Percentiles rank a stretch among this genome's conserved stretches.
Conservation (phyloP, 352 stramenopile species). For the Phytophthora sp. region DNA sequence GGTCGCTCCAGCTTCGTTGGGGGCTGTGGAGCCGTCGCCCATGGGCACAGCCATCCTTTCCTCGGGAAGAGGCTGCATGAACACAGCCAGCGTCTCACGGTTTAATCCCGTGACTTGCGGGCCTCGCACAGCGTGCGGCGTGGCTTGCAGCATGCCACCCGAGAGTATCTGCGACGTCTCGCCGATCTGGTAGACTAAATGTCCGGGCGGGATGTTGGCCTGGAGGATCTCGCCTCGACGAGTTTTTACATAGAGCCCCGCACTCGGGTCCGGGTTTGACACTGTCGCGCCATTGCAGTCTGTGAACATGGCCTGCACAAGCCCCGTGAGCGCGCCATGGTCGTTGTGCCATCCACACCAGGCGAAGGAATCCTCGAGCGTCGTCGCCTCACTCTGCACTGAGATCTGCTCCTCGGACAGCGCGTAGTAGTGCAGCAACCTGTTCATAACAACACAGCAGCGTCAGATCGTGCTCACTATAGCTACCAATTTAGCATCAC, state of each 20-base stretch:
- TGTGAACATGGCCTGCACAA: conserved; percentile 93
- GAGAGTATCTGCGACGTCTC: conserved; percentile 96
- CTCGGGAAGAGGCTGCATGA: conserved; percentile 94
- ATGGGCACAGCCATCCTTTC: conserved; percentile 83
- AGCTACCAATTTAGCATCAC: not conserved
- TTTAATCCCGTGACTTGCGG: conserved; percentile 78
- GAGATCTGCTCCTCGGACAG: conserved; percentile 70
- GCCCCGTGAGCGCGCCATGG: conserved; percentile 94
- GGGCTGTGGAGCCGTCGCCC: conserved; percentile 33
- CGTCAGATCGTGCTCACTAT: not conserved
- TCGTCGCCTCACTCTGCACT: conserved; percentile 45
- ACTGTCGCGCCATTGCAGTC: conserved; percentile 70
- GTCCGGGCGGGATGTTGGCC: conserved; percentile 82
- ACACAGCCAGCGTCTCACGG: conserved; percentile 96
- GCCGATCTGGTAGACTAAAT: conserved; percentile 95
- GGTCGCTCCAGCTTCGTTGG: conserved; percentile 55
- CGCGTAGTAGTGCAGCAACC: conserved; percentile 96
- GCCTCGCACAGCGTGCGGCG: conserved; percentile 90
- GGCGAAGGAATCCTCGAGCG: conserved; percentile 84
- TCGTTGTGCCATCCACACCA: conserved; percentile 99
- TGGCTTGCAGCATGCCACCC: conserved; percentile 91
- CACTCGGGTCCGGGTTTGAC: conserved; percentile 74
- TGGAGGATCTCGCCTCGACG: conserved; percentile 90
- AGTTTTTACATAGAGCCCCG: conserved; percentile 95
- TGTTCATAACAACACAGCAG: conserved; percentile 13